A percentile compares a stretch with the other conserved stretches of the same genome.
Conservation (phyloP, 1,284 basidiomycete species). For the Crucibulum cyathiforme region DNA sequence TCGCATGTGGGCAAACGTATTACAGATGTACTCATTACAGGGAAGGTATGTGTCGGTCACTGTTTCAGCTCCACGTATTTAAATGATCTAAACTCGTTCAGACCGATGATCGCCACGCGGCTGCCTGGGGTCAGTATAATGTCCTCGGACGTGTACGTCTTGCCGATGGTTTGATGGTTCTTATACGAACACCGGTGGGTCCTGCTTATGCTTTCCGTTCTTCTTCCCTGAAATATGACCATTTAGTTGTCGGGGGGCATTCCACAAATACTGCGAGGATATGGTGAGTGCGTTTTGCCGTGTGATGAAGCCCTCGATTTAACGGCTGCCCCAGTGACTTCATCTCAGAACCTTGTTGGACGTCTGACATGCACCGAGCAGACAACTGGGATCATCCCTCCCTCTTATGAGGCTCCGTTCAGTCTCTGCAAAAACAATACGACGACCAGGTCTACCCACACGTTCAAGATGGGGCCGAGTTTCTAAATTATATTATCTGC, state of each 20-base stretch:
- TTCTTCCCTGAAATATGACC: conserved; percentile 6
- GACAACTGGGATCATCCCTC: conserved; percentile 35
- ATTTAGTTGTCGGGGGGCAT: conserved; percentile 38
- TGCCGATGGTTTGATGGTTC: conserved; percentile 55
- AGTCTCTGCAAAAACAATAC: conserved; percentile 44
- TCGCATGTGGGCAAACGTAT: conserved; percentile 19
- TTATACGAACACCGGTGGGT: conserved; percentile 51
- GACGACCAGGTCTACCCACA: not conserved
- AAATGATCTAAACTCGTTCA: conserved; percentile 22
- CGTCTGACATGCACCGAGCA: conserved; percentile 41
- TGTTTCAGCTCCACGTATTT: not conserved
- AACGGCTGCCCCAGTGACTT: conserved; percentile 41
- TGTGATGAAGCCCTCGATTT: not conserved
- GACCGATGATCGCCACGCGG: conserved; percentile 51
- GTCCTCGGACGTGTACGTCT: conserved; percentile 56
- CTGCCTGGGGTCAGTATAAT: conserved; percentile 54
- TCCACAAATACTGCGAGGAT: conserved; percentile 49
- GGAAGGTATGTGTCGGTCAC: conserved; percentile 43
- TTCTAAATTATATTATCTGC: not conserved
- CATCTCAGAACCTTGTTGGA: conserved; percentile 57
- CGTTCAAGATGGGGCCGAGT: not conserved
- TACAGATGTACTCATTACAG: conserved; percentile 56
- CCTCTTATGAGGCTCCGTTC: conserved; percentile 57
- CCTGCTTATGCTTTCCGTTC: not conserved
- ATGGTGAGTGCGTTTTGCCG: conserved; percentile 38